Evolutionary conservation across 768 basidiomycete genomes (phyloP), one percentile per base, ranked within the genome.

Genomic region (Pseudohyphozyma bogoriensis): DNA sequence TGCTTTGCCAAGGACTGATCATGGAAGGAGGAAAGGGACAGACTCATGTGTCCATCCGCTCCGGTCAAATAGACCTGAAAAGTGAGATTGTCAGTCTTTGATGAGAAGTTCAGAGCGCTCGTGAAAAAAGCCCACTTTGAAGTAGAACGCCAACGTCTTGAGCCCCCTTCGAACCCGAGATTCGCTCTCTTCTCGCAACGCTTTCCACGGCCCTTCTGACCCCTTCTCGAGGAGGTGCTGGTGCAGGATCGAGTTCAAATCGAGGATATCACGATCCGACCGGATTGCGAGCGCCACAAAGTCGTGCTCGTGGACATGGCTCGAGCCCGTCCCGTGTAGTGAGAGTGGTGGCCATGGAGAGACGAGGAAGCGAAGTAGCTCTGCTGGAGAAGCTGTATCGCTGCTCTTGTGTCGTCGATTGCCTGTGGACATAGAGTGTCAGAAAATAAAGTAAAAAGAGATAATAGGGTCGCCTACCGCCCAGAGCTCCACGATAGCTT

Each of bases 241-340:
- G 20, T 53, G 28, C 26, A 32, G 2, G 22, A 59, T 20, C 36
- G 40, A 36, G 29, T 46, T 1, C 10, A 59, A 12, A 37, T 59
- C 58, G 45, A 59, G 51, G 6, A 54, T 44, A 45, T 54, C 58
- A 44, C 58, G 44, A 18, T 59, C 58, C 29, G 40, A 29, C 3
- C 58, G 51, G 33, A 54, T 24, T 33, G 49, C 1, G 49, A 45
- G 51, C 3, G 58, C 51, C 44, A 49, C 51, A 32, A 31, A 54
- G 42, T 59, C 58, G 26, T 20, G 6, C 32, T 53, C 58, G 52
- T 49, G 47, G 28, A 16, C 22, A 7, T 49, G 47, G 28, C 3
- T 8, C 8, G 29, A n/a, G n/a, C n/a, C n/a, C n/a, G n/a, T n/a
- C n/a, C n/a, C n/a, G n/a, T n/a, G n/a, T n/a, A n/a, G 16, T 49